These are phyloP conservation scores for Epichloe elymi DNA, from an alignment of 2,329 filamentous ascomycete genomes.

Conservation along the genomic window DNA sequence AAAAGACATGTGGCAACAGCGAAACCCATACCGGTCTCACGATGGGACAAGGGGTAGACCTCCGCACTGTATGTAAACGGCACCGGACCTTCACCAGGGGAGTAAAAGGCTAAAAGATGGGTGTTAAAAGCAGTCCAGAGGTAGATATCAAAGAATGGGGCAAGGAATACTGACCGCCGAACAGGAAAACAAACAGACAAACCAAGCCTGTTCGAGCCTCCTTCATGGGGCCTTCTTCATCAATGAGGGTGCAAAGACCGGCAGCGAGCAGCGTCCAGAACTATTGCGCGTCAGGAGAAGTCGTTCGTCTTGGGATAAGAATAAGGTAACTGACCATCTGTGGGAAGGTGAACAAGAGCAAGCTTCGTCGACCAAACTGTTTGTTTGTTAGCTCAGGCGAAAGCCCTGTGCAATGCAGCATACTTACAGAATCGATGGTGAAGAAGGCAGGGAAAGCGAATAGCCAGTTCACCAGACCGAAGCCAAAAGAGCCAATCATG, in stretches of 20 bases:
- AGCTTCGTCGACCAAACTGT: slow-evolving; percentile 42
- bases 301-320: not conserved
- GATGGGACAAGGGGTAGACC: slow-evolving; percentile 47
- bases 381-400: slow-evolving; percentile 5
- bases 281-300: not conserved
- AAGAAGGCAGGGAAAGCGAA: slow-evolving; percentile 55
- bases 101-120: slow-evolving; percentile 38
- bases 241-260: slow-evolving; percentile 25
- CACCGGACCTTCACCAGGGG: slow-evolving; percentile 49
- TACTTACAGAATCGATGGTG: slow-evolving; percentile 45
- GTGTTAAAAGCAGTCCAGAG: not conserved
- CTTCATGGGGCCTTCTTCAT: slow-evolving; percentile 15
- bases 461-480: slow-evolving; percentile 46
- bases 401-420: not conserved
- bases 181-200: slow-evolving; percentile 51
- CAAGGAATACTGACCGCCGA: slow-evolving; percentile 26
- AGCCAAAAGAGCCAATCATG: slow-evolving; percentile 33
- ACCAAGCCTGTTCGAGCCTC: slow-evolving; percentile 38
- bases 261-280: slow-evolving; percentile 39
- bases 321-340: slow-evolving; percentile 38
- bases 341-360: slow-evolving; percentile 53
- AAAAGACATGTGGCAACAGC: slow-evolving; percentile 48
- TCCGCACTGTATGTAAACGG: slow-evolving; percentile 51
- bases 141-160: not conserved
- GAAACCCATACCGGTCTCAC: slow-evolving; percentile 51